Conservation (phyloP, 2,329 filamentous ascomycete genomes). For the Alternaria sp. region DNA sequence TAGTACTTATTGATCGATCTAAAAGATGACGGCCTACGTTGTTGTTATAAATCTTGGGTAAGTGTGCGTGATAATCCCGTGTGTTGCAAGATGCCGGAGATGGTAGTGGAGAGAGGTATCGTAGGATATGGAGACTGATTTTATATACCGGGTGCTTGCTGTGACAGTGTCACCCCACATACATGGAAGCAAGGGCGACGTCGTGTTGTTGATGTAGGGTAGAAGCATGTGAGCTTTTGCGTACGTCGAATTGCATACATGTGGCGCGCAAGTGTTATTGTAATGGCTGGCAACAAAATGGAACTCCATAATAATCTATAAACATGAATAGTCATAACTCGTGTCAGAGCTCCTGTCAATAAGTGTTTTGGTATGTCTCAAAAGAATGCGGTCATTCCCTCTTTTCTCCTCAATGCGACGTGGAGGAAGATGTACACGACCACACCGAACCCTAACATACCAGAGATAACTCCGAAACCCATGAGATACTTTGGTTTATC, state of each 20-base stretch:
- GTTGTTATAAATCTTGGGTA: not conserved
- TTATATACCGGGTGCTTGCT: not conserved
- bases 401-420: conserved; percentile 35
- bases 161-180: not conserved
- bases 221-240: not conserved
- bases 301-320: not conserved
- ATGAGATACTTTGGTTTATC: conserved; percentile 58
- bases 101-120: not conserved
- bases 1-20: not conserved
- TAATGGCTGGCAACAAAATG: not conserved
- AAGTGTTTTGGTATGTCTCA: not conserved
- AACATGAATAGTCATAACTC: not conserved
- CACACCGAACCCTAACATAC: conserved; percentile 44
- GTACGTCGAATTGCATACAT: not conserved
- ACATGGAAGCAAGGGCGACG: not conserved
- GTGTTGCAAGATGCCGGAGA: not conserved
- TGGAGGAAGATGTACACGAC: conserved; percentile 42
- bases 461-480: conserved; percentile 37
- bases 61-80: not conserved
- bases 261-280: not conserved
- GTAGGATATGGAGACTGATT: not conserved
- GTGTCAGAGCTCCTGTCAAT: not conserved
- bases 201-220: not conserved
- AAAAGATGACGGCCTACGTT: not conserved
- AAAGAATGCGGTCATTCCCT: conserved; percentile 22